Base-by-base conservation (phyloP, 495 filamentous ascomycete genomes). In the Mycothermus thermophilus region DNA sequence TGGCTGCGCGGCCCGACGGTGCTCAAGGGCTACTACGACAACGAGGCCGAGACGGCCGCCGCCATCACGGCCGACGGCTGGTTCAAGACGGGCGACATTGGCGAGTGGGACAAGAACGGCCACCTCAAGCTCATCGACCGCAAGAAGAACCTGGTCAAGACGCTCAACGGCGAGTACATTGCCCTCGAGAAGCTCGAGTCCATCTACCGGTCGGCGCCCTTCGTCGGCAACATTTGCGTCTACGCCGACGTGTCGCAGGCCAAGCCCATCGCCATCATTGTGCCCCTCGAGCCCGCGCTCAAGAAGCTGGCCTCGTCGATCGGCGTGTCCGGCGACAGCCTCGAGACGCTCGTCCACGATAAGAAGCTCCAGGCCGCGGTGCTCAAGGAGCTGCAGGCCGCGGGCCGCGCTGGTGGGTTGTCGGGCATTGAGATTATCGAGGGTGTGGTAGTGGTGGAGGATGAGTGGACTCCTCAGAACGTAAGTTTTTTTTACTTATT, bases 131-230 rank as follows among this genome's bases (percentile, higher is more conserved):
- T 95, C 57, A 93, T 95, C 48, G 86, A 95, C 59, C 82, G 86
- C 49, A 95, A 93, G 81, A 95, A 95, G 79, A 95, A 95, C 57
- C 59, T 95, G 42, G 80, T 93, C 56, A 95, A 95, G 77, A 97
- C 86, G 2, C 67, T 81, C 37, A 84, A 87, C 52, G 90, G 90
- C 50, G 90, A 97, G 65, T 97, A 97, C 60, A 94, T 97, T 53
- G 90, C 90, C 21, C 71, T 97, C 13, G 90, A 97, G 75, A 97
- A 97, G 72, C 82, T 97, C 34, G 90, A 97, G 64, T 87, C 85
- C 3, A 67, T 93, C 41, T 97, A 97, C 63, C 83, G 90, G 37
- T 77, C 86, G 21, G 71, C 75, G 4, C 69, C 79, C 5, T 72
- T 95, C 3, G 86, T 95, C 15, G 79, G 70, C 48, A 97, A 97